These are phyloP conservation scores for Botrytis aclada DNA, from an alignment of 2,329 filamentous ascomycete genomes.

Conservation along the genomic window DNA sequence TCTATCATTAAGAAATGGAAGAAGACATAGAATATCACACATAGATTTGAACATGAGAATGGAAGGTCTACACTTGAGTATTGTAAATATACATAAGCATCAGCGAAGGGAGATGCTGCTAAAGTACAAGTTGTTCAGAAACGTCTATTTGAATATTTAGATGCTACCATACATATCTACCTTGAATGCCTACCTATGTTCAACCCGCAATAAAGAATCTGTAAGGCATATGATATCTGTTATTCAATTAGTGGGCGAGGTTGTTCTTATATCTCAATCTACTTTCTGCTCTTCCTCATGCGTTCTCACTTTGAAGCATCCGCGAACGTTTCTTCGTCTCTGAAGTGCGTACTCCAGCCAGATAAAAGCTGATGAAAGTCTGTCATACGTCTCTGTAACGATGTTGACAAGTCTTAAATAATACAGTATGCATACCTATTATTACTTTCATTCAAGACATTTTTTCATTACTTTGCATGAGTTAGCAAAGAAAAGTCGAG, in stretches of 20 bases:
- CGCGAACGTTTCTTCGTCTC: not conserved
- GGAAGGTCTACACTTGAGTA: not conserved
- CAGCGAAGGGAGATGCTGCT: not conserved
- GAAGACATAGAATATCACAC: not conserved
- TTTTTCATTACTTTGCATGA: constrained; percentile 14
- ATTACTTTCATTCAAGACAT: constrained; percentile 5
- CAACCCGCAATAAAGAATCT: not conserved
- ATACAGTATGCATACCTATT: not conserved
- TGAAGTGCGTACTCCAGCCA: not conserved
- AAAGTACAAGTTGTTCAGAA: not conserved
- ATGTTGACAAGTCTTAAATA: not conserved
- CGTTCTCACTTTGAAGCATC: not conserved
- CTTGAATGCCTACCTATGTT: not conserved
- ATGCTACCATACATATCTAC: not conserved
- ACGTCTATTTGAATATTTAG: not conserved
- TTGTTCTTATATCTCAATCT: not conserved
- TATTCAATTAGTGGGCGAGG: not conserved
- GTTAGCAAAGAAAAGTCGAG: constrained; percentile 8
- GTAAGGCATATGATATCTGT: not conserved
- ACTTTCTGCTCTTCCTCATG: not conserved
- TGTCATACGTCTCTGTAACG: not conserved
- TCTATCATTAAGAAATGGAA: not conserved
- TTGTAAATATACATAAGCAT: not conserved
- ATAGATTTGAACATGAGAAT: not conserved
- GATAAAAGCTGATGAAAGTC: not conserved